Base-by-base conservation (phyloP, 129 eudicot genomes). In the Tagetes patula region DNA sequence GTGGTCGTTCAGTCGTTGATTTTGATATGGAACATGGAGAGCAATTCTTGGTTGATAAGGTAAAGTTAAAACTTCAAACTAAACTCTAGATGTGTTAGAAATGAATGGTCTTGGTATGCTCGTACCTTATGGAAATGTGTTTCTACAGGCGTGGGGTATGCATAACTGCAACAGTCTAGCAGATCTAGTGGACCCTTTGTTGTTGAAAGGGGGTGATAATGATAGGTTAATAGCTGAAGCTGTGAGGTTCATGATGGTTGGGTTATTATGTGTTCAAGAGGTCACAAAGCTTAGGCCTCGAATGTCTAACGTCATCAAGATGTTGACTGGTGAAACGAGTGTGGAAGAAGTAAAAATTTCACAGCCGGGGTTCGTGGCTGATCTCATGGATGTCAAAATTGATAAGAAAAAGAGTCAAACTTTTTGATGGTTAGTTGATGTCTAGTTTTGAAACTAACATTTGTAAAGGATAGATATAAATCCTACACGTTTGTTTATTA, bases 241-340 rank as follows among this genome's bases (percentile, higher is more conserved):
- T 14, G 71, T 77, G 14, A 54, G 67, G 8, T 87, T 85, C 75
- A 61, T 87, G 74, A 87, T 80, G 80, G 82, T 92, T 27, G 98
- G 98, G 65, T 81, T 92, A 67, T 85, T 92, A 7, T 92, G 96
- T 46, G 96, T 89, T 68, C 98, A 92, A 81, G 91, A 92, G 77
- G 85, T 56, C 64, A 71, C 85, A 30, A 85, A 79, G 63, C 83
- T 72, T 37, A 72, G 96, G 46, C 98, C 98, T 10, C 32, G 69
- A 37, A 89, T 92, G 96, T 87, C 98, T 34, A 30, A 0, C 14
- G 91, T 71, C 50, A 71, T 82, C 58, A 87, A 84, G 73, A 84
- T 92, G 95, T 74, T 92, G 71, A 74, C 47, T 1, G 79, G 67
- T 54, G 98, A 87, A 70, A 79, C 62, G 3, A 74, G 73, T 4